Conservation (phyloP, 352 stramenopile genomes). For the Plasmopara halstedii region DNA sequence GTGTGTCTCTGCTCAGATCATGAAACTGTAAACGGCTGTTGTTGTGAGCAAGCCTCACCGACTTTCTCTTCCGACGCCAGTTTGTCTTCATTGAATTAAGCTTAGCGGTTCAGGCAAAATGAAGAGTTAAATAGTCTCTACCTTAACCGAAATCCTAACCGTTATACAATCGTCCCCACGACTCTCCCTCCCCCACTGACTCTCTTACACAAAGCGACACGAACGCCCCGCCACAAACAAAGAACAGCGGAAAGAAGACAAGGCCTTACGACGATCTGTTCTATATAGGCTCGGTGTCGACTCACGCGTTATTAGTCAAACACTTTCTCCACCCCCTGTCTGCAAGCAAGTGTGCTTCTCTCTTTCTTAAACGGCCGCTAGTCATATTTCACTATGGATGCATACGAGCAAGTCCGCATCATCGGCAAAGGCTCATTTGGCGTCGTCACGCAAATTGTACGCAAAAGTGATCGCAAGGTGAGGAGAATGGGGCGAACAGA, state of each 20-base stretch:
- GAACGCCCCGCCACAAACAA: constrained; percentile 23
- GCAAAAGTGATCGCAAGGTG: constrained; percentile 85
- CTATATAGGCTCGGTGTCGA: constrained; percentile 4
- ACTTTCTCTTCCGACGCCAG: constrained; percentile 7
- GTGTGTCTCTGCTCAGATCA: constrained; percentile 16
- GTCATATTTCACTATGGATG: constrained; percentile 47
- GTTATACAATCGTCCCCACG: constrained; percentile 4
- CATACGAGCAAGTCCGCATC: constrained; percentile 83
- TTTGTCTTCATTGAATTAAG: constrained; percentile 3
- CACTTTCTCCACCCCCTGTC: background rate
- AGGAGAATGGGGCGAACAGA: background rate
- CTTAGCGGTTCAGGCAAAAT: constrained; percentile 1
- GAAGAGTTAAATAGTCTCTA: background rate
- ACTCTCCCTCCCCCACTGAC: constrained; percentile 6
- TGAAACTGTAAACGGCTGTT: constrained; percentile 7
- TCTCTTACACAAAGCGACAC: constrained; percentile 6
- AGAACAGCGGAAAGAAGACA: constrained; percentile 30
- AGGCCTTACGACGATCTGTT: constrained; percentile 9
- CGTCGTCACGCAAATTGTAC: constrained; percentile 85
- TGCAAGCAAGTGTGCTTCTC: background rate
- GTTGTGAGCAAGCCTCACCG: constrained; percentile 1
- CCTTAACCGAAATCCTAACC: constrained; percentile 1
- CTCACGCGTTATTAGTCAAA: constrained; percentile 11
- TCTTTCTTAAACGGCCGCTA: background rate
- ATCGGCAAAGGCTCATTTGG: constrained; percentile 90